Evolutionary conservation across 1,284 basidiomycete species (phyloP).

Genomic region (Hypsizygus ulmarius): DNA sequence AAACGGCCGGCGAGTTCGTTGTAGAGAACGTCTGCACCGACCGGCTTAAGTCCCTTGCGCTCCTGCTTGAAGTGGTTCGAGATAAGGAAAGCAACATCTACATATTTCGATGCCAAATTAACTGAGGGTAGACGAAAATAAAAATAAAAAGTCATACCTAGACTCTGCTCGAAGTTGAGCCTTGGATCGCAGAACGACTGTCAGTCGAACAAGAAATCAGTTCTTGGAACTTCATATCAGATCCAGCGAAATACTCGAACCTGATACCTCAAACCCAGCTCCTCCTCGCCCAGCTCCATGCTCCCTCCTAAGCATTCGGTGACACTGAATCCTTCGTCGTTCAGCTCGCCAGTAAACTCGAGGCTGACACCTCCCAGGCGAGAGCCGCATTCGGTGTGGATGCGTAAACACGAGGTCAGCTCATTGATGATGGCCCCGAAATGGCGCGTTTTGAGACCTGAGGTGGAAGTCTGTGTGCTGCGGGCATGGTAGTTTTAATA

Average conservation of each 20-base stretch:
- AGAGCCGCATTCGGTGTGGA: conserved; percentile 72
- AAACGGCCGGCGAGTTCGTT: conserved; percentile 31
- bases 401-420: conserved; percentile 77
- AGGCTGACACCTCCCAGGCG: conserved; percentile 93
- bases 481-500: neutral
- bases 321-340: conserved; percentile 90
- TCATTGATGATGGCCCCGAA: conserved; percentile 92
- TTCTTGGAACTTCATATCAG: neutral
- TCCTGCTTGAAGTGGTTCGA: conserved; percentile 77
- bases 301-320: conserved; percentile 82
- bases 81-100: conserved; percentile 77
- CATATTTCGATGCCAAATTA: neutral
- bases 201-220: neutral
- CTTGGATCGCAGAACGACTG: conserved; percentile 81
- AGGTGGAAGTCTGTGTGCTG: conserved; percentile 78
- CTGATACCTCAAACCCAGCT: conserved; percentile 74
- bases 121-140: neutral
- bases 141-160: conserved; percentile 48
- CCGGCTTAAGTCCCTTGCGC: conserved; percentile 35
- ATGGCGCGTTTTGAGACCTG: conserved; percentile 84
- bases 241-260: conserved; percentile 32
- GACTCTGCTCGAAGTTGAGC: conserved; percentile 79
- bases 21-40: conserved; percentile 31
- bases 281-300: conserved; percentile 74
- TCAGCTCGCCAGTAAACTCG: conserved; percentile 95